Evolutionary conservation across 192 early-diverging fungal genomes (phyloP).

Genomic region (Linnemannia elongata): DNA sequence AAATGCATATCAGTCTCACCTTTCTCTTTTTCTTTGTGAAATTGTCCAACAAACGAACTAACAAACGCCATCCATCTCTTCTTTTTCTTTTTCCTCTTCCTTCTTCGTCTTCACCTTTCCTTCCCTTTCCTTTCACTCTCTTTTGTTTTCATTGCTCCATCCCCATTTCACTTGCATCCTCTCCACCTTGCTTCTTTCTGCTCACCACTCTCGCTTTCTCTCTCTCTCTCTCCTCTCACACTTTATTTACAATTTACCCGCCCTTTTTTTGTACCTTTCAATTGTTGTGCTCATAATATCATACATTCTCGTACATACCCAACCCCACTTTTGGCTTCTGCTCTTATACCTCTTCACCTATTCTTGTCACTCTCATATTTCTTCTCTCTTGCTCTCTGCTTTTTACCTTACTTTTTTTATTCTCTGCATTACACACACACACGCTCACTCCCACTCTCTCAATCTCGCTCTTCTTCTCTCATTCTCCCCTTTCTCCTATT

Average conservation of each 20-base stretch:
- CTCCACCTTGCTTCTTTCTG: not conserved
- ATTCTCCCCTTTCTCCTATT: not conserved
- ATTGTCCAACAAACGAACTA: not conserved
- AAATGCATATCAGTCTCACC: not conserved
- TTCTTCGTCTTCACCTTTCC: not conserved
- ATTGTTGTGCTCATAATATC: constrained; percentile 8
- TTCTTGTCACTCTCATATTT: constrained; percentile 9
- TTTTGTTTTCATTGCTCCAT: not conserved
- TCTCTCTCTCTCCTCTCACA: constrained; percentile 31
- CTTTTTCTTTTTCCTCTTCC: not conserved
- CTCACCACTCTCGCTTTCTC: not conserved
- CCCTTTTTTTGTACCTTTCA: constrained; percentile 36
- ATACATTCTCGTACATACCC: not conserved
- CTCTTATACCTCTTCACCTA: no score
- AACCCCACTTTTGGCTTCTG: not conserved
- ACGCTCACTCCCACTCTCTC: not conserved
- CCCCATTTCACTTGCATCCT: not conserved
- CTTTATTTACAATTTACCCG: constrained; percentile 35
- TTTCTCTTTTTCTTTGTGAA: no score
- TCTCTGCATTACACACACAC: not conserved
- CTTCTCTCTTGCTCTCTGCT: constrained; percentile 3
- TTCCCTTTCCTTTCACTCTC: not conserved
- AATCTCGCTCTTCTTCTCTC: not conserved
- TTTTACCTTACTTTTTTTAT: not conserved
- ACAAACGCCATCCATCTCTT: not conserved